Evolutionary conservation across 345 rosid genomes (phyloP).

Genomic region (Boechera stricta): DNA sequence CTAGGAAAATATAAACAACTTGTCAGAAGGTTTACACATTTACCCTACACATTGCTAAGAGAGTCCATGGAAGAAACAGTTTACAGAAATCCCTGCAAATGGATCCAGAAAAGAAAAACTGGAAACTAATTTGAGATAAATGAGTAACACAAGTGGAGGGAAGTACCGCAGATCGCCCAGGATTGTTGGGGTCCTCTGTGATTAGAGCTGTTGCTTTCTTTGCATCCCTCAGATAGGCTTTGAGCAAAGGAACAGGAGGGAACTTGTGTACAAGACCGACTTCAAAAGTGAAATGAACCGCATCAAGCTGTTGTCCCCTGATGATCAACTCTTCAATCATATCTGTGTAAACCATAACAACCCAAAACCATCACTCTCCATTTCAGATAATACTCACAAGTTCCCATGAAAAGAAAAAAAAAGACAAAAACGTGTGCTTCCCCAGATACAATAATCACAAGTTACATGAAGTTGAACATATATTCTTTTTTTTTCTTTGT

Average conservation of each 20-base stretch:
- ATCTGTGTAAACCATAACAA: slow-evolving; percentile 46
- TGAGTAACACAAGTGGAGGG: background rate
- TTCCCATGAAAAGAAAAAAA: background rate
- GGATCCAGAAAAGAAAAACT: background rate
- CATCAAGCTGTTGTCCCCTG: slow-evolving; percentile 94
- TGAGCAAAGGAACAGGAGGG: slow-evolving; percentile 83
- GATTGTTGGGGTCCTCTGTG: slow-evolving; percentile 74
- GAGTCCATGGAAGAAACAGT: background rate
- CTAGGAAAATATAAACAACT: slow-evolving; percentile 43
- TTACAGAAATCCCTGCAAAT: background rate
- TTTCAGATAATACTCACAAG: background rate
- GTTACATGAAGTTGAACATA: background rate
- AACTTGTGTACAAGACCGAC: slow-evolving; percentile 78
- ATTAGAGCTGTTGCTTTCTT: slow-evolving; percentile 81
- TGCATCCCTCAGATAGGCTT: slow-evolving; percentile 81
- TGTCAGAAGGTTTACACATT: background rate
- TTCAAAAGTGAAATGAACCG: slow-evolving; percentile 91
- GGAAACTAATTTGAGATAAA: background rate
- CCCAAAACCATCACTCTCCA: slow-evolving; percentile 30
- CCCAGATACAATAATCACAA: background rate
- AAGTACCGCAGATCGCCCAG: slow-evolving; percentile 79
- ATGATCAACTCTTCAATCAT: slow-evolving; percentile 81
- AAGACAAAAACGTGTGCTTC: background rate
- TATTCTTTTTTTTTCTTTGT: background rate
- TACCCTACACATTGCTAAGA: background rate